These are phyloP conservation scores for Cordia subcordata DNA, from an alignment of 257 asterid species.

Conservation along the genomic window DNA sequence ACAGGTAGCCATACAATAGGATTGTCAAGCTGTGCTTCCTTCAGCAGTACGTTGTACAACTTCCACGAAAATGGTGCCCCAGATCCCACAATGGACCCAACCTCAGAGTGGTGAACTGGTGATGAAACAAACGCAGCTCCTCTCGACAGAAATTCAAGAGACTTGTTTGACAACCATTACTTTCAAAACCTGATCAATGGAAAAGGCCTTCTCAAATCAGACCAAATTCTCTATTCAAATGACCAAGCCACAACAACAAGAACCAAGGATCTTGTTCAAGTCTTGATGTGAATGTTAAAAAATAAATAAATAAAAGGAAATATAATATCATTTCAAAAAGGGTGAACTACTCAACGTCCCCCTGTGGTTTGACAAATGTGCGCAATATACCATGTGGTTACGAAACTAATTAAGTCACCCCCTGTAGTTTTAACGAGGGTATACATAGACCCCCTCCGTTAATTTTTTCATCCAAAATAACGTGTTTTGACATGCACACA, in stretches of 20 bases:
- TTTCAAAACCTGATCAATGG: conserved; percentile 51
- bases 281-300: too few relatives aligned
- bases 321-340: too few relatives aligned
- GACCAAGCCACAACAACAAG: conserved; percentile 29
- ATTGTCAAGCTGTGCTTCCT: conserved; percentile 43
- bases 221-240: conserved; percentile 49
- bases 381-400: too few relatives aligned
- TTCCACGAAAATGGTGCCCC: conserved; percentile 69
- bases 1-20: conserved; percentile 81
- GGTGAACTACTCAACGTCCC: too few relatives aligned
- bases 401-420: too few relatives aligned
- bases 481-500: too few relatives aligned
- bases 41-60: conserved; percentile 54
- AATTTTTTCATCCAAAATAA: too few relatives aligned
- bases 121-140: conserved; percentile 63
- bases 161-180: conserved; percentile 66
- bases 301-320: conserved; percentile 74
- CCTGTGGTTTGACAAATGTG: too few relatives aligned
- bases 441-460: too few relatives aligned
- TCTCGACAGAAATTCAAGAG: conserved; percentile 56
- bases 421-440: too few relatives aligned
- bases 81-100: conserved; percentile 48
- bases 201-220: conserved; percentile 63
- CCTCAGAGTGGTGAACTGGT: conserved; percentile 35
- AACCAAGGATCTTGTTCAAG: conserved; percentile 42